phyloP scores from a whole-genome alignment of 2,329 filamentous ascomycete genomes.

The Dryadomyces sulphureus region DNA sequence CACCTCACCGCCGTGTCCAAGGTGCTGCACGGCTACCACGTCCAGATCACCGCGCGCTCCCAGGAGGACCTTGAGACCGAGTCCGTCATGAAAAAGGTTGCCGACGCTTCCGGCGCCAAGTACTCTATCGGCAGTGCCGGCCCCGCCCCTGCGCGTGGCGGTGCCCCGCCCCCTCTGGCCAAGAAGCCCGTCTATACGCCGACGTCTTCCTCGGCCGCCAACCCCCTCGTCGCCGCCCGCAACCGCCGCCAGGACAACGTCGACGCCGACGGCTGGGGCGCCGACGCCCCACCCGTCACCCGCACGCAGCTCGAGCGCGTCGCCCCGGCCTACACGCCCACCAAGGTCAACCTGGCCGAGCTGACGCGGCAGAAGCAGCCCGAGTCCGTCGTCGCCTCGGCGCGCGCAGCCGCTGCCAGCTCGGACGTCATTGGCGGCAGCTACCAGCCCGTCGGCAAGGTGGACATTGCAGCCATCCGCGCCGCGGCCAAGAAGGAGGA shows the following conservation, averaged over 20 bases:
- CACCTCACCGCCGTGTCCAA: constrained; percentile 82
- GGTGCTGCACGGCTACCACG: constrained; percentile 90
- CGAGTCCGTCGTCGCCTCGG: constrained; percentile 39
- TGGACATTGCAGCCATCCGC: constrained; percentile 89
- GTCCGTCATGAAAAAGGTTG: constrained; percentile 79
- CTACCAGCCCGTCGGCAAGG: constrained; percentile 90
- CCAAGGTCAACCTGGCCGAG: constrained; percentile 84
- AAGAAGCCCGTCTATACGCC: constrained; percentile 90
- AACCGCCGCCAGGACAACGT: constrained; percentile 43
- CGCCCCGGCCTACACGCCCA: constrained; percentile 81
- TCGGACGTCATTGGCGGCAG: constrained; percentile 63
- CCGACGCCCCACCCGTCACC: constrained; percentile 81
- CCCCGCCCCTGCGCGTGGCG: constrained; percentile 26
- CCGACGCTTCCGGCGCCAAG: constrained; percentile 87
- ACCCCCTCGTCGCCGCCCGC: constrained; percentile 53
- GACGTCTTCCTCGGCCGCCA: constrained; percentile 39
- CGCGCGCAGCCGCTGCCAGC: constrained; percentile 26
- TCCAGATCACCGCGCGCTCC: constrained; percentile 90
- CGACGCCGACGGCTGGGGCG: constrained; percentile 86
- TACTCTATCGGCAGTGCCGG: constrained; percentile 60
- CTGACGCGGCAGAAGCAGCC: constrained; percentile 57
- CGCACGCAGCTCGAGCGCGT: constrained; percentile 85
- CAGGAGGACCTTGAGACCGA: constrained; percentile 80
- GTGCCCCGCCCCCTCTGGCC: constrained; percentile 50
- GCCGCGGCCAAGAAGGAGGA: constrained; percentile 57